Evolutionary conservation across 2,329 filamentous ascomycete species (phyloP).

Genomic region (Metarhizium album): DNA sequence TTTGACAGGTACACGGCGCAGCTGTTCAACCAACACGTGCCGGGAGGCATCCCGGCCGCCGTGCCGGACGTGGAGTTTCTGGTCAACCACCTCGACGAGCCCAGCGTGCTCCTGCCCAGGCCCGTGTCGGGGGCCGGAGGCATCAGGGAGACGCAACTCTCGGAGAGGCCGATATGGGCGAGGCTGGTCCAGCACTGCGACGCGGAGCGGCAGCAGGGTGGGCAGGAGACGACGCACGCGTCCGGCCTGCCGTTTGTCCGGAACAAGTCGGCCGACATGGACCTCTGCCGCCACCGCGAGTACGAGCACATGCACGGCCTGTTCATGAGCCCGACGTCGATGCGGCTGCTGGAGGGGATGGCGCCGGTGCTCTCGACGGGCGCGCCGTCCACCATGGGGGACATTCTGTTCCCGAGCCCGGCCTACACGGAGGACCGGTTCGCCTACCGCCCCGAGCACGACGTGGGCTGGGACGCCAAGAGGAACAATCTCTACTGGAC

Average conservation of each 20-base stretch:
- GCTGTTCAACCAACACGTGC: no score
- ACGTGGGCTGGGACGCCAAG: constrained; percentile 31
- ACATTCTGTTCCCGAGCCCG: constrained; percentile 41
- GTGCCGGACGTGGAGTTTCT: constrained; percentile 31
- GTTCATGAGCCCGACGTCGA: no score
- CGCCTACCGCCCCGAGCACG: constrained; percentile 32
- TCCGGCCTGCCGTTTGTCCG: background rate
- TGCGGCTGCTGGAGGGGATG: no score
- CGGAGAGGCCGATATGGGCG: no score
- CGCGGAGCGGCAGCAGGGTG: background rate
- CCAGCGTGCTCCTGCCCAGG: constrained; percentile 26
- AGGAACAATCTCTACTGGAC: constrained; percentile 44
- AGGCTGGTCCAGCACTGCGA: no score
- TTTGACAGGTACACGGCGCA: no score
- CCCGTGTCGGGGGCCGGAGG: no score
- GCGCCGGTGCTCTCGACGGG: background rate
- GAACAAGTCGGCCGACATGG: no score
- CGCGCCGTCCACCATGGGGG: constrained; percentile 33
- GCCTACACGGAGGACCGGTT: no score
- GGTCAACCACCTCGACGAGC: constrained; percentile 38
- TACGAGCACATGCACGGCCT: no score
- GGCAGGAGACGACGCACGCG: background rate
- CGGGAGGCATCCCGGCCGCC: background rate
- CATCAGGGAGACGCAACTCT: no score
- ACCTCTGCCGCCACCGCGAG: no score